Conservation (phyloP, 306 rosid genomes). For the Prunus armeniaca region DNA sequence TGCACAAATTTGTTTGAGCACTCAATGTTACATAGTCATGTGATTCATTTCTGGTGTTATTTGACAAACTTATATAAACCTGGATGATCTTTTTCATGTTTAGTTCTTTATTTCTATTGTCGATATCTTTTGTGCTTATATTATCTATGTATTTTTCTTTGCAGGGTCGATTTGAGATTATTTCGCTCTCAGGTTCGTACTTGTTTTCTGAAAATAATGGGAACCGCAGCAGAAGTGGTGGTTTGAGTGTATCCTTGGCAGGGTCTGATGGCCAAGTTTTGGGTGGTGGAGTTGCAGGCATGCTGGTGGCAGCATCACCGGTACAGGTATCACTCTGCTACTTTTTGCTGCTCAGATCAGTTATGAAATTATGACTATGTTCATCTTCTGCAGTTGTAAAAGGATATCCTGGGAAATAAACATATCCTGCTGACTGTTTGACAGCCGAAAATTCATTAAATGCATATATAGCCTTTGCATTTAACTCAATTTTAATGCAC, state of each 20-base stretch:
- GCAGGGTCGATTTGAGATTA: conserved; percentile 76
- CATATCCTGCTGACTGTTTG: not conserved
- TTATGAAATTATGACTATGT: conserved; percentile 4
- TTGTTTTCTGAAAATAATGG: conserved; percentile 43
- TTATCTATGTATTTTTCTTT: conserved; percentile 3
- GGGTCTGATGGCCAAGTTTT: conserved; percentile 61
- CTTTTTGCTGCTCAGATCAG: conserved; percentile 3
- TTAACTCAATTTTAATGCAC: conserved; percentile 11
- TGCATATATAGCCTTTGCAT: not conserved
- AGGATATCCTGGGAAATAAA: not conserved
- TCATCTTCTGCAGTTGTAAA: not conserved
- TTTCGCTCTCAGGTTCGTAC: conserved; percentile 59
- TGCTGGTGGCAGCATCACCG: conserved; percentile 59
- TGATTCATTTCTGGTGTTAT: not conserved
- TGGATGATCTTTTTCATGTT: not conserved
- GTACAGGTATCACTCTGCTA: conserved; percentile 61
- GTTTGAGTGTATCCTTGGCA: conserved; percentile 52
- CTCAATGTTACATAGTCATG: not conserved
- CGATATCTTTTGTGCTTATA: not conserved
- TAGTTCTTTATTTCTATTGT: not conserved
- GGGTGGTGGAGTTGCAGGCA: conserved; percentile 77
- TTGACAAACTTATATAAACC: not conserved
- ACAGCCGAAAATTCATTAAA: not conserved
- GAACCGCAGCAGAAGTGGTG: conserved; percentile 36
- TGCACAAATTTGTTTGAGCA: not conserved